Conservation (phyloP, 202 grass and related monocot genomes). For the Musa balbisiana region DNA sequence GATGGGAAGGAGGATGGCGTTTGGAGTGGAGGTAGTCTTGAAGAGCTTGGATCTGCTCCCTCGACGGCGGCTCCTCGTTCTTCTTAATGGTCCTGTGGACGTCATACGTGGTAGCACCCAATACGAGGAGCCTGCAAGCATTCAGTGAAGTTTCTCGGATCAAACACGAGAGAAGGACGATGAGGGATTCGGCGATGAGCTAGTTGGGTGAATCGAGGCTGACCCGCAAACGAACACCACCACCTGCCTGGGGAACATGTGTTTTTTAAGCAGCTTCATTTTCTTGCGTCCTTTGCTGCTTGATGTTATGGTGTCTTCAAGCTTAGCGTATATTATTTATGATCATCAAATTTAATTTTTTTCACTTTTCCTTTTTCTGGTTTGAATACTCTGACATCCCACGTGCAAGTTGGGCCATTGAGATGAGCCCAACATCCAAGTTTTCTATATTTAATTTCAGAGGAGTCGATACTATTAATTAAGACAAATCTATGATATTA, state of each 20-base stretch:
- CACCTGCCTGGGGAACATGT: conserved; percentile 55
- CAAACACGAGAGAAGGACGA: background rate
- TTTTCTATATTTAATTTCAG: too few species aligned
- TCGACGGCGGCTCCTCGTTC: conserved; percentile 58
- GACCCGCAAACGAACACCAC: conserved; percentile 43
- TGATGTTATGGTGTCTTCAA: background rate
- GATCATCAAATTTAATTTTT: too few species aligned
- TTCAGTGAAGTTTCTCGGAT: background rate
- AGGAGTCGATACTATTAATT: too few species aligned
- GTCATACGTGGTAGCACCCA: conserved; percentile 69
- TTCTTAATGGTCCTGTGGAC: conserved; percentile 85
- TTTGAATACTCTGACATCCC: too few species aligned
- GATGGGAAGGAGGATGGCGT: conserved; percentile 14
- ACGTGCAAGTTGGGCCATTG: too few species aligned
- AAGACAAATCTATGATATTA: too few species aligned
- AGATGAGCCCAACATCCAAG: too few species aligned
- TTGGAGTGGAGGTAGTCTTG: conserved; percentile 57
- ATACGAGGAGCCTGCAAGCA: conserved; percentile 37
- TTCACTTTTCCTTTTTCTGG: too few species aligned
- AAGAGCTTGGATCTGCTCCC: conserved; percentile 57
- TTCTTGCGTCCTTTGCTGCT: background rate
- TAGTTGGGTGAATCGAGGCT: background rate
- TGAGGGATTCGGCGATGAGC: background rate
- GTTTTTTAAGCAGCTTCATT: conserved; percentile 56
- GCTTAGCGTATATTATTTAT: too few species aligned